phyloP scores from a whole-genome alignment of 495 filamentous ascomycete species.

The Tuber calosporum region DNA sequence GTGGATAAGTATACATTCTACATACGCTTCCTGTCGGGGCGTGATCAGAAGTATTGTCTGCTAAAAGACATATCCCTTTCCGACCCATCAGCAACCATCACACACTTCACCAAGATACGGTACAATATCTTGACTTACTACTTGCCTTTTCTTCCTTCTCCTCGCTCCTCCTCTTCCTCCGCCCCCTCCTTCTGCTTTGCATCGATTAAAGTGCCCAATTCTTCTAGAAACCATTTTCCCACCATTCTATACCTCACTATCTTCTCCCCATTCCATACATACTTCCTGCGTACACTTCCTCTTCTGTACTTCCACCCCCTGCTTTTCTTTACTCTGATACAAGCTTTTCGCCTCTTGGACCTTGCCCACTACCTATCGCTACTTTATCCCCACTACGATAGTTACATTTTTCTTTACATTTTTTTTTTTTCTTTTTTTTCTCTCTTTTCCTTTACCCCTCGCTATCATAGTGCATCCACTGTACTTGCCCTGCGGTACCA shows the following conservation, averaged over 20 bases:
- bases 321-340: not conserved
- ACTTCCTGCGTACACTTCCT: not conserved
- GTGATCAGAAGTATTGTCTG: conserved; percentile 4
- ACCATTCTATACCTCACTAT: not conserved
- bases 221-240: not conserved
- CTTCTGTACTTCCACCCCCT: not conserved
- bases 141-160: not conserved
- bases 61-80: not conserved
- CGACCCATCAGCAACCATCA: not conserved
- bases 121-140: not conserved
- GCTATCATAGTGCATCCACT: not conserved
- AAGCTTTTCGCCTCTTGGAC: not conserved
- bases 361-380: not conserved
- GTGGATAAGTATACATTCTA: not conserved
- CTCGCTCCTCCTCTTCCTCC: not conserved
- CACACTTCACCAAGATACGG: not conserved
- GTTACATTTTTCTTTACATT: not conserved
- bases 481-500: not conserved
- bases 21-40: not conserved
- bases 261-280: not conserved
- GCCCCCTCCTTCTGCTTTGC: not conserved
- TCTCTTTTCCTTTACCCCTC: not conserved
- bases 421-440: not conserved
- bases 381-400: not conserved
- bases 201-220: not conserved